These are phyloP conservation scores for Chrysoporthe cubensis DNA, from an alignment of 2,329 filamentous ascomycete genomes.

Conservation along the genomic window DNA sequence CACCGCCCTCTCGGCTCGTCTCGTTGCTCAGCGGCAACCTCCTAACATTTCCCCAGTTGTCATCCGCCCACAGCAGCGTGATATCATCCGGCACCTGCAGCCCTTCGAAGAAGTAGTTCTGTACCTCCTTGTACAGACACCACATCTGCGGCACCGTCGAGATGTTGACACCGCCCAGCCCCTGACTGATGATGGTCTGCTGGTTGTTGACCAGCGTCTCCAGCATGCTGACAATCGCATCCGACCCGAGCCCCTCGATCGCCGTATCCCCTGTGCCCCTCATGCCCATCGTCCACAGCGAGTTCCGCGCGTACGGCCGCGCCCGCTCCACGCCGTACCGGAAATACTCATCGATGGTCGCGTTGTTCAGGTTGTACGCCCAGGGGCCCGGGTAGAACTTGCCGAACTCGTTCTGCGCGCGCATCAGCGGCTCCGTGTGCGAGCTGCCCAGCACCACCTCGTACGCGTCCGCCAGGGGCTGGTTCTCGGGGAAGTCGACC, in stretches of 20 bases:
- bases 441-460: conserved; percentile 74
- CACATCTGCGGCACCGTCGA: conserved; percentile 67
- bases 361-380: conserved; percentile 72
- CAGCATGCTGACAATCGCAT: conserved; percentile 62
- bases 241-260: conserved; percentile 55
- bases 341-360: conserved; percentile 71
- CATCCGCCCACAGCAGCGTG: conserved; percentile 70
- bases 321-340: conserved; percentile 67
- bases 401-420: conserved; percentile 60
- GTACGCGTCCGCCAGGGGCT: conserved; percentile 73
- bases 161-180: conserved; percentile 55
- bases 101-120: conserved; percentile 68
- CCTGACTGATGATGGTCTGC: conserved; percentile 58
- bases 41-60: conserved; percentile 70
- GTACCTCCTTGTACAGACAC: conserved; percentile 77
- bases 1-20: conserved; percentile 61
- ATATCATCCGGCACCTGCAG: conserved; percentile 67
- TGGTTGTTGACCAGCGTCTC: conserved; percentile 65
- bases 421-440: conserved; percentile 74
- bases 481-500: conserved; percentile 70
- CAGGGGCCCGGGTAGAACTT: conserved; percentile 63
- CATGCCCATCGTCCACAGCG: conserved; percentile 71
- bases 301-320: conserved; percentile 66
- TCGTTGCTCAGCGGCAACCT: conserved; percentile 64
- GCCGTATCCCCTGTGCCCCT: conserved; percentile 70